Conservation (phyloP, 768 basidiomycete genomes). For the Mycena vitilis region DNA sequence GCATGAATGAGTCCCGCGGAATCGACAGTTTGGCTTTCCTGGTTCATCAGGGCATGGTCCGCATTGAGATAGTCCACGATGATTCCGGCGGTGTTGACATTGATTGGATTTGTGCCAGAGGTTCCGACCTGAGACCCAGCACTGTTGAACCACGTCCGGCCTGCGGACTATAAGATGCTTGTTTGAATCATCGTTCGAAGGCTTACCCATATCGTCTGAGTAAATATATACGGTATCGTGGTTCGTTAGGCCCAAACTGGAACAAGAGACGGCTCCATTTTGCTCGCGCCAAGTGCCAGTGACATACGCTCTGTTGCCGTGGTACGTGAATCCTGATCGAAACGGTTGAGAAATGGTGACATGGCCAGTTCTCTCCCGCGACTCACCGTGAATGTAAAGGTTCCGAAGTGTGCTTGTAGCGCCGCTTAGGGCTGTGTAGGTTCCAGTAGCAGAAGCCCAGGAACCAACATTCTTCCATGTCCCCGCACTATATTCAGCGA, state of each 20-base stretch:
- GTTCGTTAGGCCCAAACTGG: constrained; percentile 57
- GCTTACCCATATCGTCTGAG: constrained; percentile 57
- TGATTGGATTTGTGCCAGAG: constrained; percentile 54
- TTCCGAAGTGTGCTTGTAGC: constrained; percentile 55
- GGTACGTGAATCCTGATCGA: constrained; percentile 52
- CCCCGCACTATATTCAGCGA: constrained; percentile 57
- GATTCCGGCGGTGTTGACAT: constrained; percentile 57
- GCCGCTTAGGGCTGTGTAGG: constrained; percentile 56
- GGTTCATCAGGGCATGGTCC: constrained; percentile 64
- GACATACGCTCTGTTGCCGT: constrained; percentile 51
- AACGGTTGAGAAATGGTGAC: not conserved
- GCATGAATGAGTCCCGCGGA: constrained; percentile 57
- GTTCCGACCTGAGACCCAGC: constrained; percentile 52
- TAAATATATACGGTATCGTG: constrained; percentile 61
- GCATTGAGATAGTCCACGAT: constrained; percentile 58
- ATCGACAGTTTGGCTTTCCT: constrained; percentile 61
- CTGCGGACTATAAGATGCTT: constrained; percentile 38
- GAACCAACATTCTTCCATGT: constrained; percentile 58
- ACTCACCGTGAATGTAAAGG: constrained; percentile 57
- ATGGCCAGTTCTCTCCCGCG: not conserved
- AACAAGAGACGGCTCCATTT: constrained; percentile 55
- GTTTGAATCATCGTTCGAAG: not conserved
- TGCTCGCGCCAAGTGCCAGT: constrained; percentile 63
- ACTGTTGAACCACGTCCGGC: constrained; percentile 59
- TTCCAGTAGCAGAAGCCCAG: constrained; percentile 58